Evolutionary conservation across 2,329 filamentous ascomycete genomes (phyloP).

Genomic region (Pseudogymnoascus sp.): DNA sequence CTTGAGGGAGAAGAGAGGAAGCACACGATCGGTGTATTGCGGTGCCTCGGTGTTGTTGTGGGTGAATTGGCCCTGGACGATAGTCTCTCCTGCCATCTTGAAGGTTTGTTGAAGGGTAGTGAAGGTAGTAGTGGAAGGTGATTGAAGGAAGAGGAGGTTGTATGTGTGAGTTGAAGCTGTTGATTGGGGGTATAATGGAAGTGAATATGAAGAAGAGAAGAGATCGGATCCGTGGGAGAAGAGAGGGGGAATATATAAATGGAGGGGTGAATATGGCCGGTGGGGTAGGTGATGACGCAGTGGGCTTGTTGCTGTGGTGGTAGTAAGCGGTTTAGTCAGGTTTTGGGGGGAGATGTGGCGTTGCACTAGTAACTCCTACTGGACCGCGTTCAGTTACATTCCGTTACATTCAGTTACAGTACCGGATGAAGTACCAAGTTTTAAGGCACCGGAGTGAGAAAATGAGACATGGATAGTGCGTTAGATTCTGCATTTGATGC

Average conservation of each 20-base stretch:
- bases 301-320: background rate
- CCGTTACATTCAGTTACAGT: background rate
- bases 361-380: background rate
- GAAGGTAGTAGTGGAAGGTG: background rate
- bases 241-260: background rate
- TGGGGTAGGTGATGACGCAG: background rate
- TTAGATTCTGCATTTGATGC: background rate
- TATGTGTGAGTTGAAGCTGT: background rate
- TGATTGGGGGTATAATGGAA: background rate
- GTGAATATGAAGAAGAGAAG: constrained; percentile 4
- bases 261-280: background rate
- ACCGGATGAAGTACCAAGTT: background rate
- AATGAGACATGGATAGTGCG: background rate
- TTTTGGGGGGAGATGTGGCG: background rate
- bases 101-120: background rate
- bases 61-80: constrained; percentile 41
- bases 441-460: background rate
- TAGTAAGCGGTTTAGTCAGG: background rate
- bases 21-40: constrained; percentile 41
- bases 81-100: constrained; percentile 17
- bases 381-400: constrained; percentile 3
- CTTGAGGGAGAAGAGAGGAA: constrained; percentile 62
- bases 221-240: background rate
- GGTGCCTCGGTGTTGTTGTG: constrained; percentile 49
- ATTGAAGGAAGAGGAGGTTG: background rate